Evolutionary conservation across 177 flowering plant genomes (phyloP), one percentile per base, ranked within the genome.

Genomic region (Tripterygium wilfordii): DNA sequence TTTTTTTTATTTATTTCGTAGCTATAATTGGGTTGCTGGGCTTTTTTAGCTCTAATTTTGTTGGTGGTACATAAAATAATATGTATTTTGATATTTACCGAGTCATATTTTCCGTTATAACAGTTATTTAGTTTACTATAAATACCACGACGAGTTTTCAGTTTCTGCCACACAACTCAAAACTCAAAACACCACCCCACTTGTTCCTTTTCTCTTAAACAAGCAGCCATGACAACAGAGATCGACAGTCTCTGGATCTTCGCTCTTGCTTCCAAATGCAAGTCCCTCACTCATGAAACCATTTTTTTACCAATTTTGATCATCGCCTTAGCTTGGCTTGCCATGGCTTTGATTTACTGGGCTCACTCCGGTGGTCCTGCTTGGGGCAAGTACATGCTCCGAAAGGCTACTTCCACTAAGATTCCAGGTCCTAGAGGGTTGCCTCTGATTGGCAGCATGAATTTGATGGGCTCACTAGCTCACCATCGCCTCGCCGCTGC

Each of bases 341-440:
- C 63, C 41, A 50, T 64, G 30, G 10, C 45, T 51, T 14, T 84
- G 8, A 2, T 73, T 28, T 62, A 61, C 70, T 78, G 83, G 87
- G 54, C 73, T 22, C 56, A 65, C 60, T 79, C 78, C 1, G 86
- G 88, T 3, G 85, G 88, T 16, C 70, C 79, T 0, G 86, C 88
- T 41, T 85, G 94, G 94, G 85, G 82, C 8, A 67, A 61, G 10
- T 49, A 62, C 54, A 26, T 29, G 15, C 57, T 45, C 36, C 46
- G 13, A 42, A 24, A 24, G 15, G 16, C 23, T 12, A 18, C 17
- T 31, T 7, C 24, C 12, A 54, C 32, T 9, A 10, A 37, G 7
- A 83, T 86, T 3, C 84, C 86, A 2, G 92, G 91, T 9, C 89
- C 87, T 0, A 42, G 62, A 17, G 92, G 96, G 0, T 29, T 75